Evolutionary conservation across 2,329 filamentous ascomycete genomes (phyloP), one percentile per base, ranked within the genome.

Genomic region (Phoma sp.): DNA sequence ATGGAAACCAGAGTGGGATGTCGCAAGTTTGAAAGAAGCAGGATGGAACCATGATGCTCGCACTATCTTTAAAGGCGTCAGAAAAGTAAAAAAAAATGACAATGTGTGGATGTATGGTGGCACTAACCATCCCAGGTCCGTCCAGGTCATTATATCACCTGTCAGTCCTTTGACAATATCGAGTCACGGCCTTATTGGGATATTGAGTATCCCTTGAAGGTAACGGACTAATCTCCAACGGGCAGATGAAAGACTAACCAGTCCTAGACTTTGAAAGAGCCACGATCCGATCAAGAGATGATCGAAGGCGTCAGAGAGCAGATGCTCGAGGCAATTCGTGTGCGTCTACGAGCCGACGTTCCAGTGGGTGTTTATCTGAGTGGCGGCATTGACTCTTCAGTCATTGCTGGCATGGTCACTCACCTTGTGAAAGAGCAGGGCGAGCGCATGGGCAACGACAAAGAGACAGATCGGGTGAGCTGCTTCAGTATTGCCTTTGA

Each of bases 361-460:
- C 82, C 82, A 3, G 74, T 86, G 4, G 84, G 82, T 2, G 73
- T 86, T 41, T 85, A 84, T 49, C 70, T 86, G 0, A 81, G 78
- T 32, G 84, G 84, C 5, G 84, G 84, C 0, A 79, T 86, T 48
- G 84, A 86, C 63, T 85, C 82, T 0, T 85, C 83, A 0, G 76
- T 78, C 1, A 71, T 86, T 22, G 84, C 84, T 4, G 84, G 84
- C 3, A 84, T 86, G 59, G 80, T 81, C 3, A 78, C 78, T 0
- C 75, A 85, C 50, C 74, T 86, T 1, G 75, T 80, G n/a, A 73
- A 77, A 36, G 73, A 82, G 44, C 67, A 81, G 54, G 74, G 78
- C 8, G 69, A 76, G 25, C 71, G 74, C 22, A 70, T 83, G 25
- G 81, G 83, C 13, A 81, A 74, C 40, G 72, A 77, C 27, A 71